These are phyloP conservation scores for Ophiosphaerella korrae DNA, from an alignment of 2,329 filamentous ascomycete genomes.

Conservation along the genomic window DNA sequence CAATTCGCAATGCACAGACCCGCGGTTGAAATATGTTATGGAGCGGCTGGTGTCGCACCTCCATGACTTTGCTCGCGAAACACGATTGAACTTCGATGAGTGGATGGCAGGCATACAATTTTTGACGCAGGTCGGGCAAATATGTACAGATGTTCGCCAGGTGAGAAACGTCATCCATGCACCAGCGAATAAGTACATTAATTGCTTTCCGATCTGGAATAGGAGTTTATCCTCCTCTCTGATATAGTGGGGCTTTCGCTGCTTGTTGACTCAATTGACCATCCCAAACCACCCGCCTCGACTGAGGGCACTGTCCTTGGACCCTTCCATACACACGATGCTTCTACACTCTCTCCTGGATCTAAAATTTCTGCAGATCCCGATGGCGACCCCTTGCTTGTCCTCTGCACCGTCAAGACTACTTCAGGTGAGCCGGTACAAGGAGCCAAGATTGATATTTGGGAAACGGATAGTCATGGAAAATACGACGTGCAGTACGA, in stretches of 20 bases:
- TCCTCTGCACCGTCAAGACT: slow-evolving; percentile 74
- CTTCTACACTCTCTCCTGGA: slow-evolving; percentile 62
- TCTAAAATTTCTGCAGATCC: slow-evolving; percentile 70
- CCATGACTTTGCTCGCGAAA: slow-evolving; percentile 83
- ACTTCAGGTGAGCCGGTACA: slow-evolving; percentile 65
- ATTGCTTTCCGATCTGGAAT: neutral
- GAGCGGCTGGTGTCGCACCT: slow-evolving; percentile 75
- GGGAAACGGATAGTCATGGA: slow-evolving; percentile 82
- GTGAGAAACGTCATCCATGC: slow-evolving; percentile 45
- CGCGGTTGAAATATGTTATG: slow-evolving; percentile 72
- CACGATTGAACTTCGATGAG: slow-evolving; percentile 73
- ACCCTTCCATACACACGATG: slow-evolving; percentile 83
- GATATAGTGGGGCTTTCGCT: slow-evolving; percentile 80
- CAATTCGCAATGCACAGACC: slow-evolving; percentile 71
- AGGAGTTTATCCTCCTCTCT: slow-evolving; percentile 82
- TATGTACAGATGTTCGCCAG: slow-evolving; percentile 73
- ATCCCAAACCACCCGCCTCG: slow-evolving; percentile 71
- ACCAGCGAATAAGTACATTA: neutral
- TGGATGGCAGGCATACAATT: slow-evolving; percentile 78
- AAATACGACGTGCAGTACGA: slow-evolving; percentile 82
- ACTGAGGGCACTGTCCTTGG: slow-evolving; percentile 83
- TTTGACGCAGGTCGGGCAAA: slow-evolving; percentile 74
- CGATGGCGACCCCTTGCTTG: slow-evolving; percentile 71
- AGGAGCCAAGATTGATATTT: slow-evolving; percentile 77
- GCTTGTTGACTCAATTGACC: slow-evolving; percentile 81